Evolutionary conservation across 495 filamentous ascomycete species (phyloP).

Genomic region (Trichoderma erinaceum): DNA sequence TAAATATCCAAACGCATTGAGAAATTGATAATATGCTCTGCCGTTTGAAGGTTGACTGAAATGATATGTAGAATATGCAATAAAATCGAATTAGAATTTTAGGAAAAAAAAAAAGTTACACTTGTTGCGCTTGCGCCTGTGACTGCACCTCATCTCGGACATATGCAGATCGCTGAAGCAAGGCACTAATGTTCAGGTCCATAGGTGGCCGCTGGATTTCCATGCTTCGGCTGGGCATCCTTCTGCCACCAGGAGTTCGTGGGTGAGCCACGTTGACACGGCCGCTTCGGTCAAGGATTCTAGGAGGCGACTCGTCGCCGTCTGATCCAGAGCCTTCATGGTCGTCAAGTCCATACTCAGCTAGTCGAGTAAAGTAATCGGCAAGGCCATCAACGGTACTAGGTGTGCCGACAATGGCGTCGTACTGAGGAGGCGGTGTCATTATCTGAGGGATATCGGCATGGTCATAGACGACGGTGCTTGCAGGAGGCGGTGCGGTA

Average conservation of each 20-base stretch:
- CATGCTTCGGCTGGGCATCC: constrained; percentile 42
- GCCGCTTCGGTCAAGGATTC: constrained; percentile 37
- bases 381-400: constrained; percentile 75
- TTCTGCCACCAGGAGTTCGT: constrained; percentile 44
- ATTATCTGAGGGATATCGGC: constrained; percentile 38
- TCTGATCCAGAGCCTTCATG: constrained; percentile 28
- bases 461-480: neutral
- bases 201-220: constrained; percentile 40
- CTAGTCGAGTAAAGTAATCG: constrained; percentile 73
- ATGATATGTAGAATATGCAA: neutral
- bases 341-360: constrained; percentile 25
- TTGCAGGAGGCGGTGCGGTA: constrained; percentile 59
- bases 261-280: constrained; percentile 51
- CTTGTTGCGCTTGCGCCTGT: neutral
- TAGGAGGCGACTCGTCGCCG: constrained; percentile 32
- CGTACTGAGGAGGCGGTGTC: constrained; percentile 87
- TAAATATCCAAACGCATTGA: neutral
- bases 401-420: constrained; percentile 72
- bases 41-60: neutral
- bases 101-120: neutral
- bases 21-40: neutral
- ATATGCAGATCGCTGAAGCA: neutral
- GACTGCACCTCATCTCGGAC: neutral
- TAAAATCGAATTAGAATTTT: neutral
- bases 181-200: constrained; percentile 20